phyloP scores from a whole-genome alignment of 2,329 filamentous ascomycete genomes.

The Piedraia hortae region DNA sequence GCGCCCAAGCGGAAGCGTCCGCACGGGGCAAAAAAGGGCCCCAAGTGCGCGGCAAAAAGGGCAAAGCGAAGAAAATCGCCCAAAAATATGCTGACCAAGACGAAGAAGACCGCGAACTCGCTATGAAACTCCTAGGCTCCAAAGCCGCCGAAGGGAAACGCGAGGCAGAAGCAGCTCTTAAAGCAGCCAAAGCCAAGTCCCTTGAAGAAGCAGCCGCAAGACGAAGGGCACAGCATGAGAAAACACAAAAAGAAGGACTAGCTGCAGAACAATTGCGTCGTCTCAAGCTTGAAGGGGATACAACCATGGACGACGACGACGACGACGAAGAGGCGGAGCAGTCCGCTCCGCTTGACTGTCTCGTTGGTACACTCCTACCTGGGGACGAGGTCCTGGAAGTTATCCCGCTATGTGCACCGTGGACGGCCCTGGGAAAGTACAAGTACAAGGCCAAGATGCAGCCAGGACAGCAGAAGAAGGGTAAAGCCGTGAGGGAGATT shows the following conservation, averaged over 20 bases:
- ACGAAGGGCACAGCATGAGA: conserved; percentile 51
- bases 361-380: conserved; percentile 49
- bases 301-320: conserved; percentile 10
- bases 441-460: conserved; percentile 95
- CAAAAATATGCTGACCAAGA: conserved; percentile 84
- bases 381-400: conserved; percentile 57
- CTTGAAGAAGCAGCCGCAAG: conserved; percentile 41
- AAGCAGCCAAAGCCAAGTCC: conserved; percentile 36
- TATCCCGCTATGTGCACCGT: conserved; percentile 34
- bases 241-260: conserved; percentile 45
- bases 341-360: conserved; percentile 33
- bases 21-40: conserved; percentile 8
- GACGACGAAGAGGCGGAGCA: conserved; percentile 14
- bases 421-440: conserved; percentile 35
- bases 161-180: conserved; percentile 31
- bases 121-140: conserved; percentile 67
- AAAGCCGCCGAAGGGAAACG: conserved; percentile 36
- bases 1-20: conserved; percentile 5
- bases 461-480: conserved; percentile 71
- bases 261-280: conserved; percentile 44
- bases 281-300: conserved; percentile 29
- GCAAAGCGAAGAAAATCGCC: conserved; percentile 66
- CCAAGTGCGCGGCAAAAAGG: conserved; percentile 40
- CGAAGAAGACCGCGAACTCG: conserved; percentile 65
- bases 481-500: conserved; percentile 78